Conservation (phyloP, 2,329 filamentous ascomycete genomes). For the Chrysoporthe puriensis region DNA sequence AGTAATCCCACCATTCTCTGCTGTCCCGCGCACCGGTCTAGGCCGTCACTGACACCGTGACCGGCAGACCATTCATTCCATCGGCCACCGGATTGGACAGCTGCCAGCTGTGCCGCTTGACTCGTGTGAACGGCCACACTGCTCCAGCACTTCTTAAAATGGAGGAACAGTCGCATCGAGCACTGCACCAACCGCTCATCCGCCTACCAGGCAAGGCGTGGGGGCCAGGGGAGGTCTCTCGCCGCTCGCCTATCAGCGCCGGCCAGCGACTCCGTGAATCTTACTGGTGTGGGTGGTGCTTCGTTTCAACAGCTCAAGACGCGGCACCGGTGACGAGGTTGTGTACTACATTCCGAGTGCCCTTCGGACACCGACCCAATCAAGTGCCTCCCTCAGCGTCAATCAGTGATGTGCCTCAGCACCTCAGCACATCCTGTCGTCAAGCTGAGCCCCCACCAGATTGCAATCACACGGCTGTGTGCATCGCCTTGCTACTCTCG, state of each 20-base stretch:
- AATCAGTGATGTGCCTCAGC: constrained; percentile 9
- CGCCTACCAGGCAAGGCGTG: neutral
- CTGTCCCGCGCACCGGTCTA: neutral
- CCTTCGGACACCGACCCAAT: constrained; percentile 20
- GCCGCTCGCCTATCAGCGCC: neutral
- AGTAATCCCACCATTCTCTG: neutral
- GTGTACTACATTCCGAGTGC: neutral
- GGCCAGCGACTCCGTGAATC: neutral
- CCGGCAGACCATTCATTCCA: neutral
- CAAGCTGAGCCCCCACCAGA: constrained; percentile 22
- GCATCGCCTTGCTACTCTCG: constrained; percentile 15
- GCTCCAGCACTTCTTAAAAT: neutral
- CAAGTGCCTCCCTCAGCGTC: constrained; percentile 7
- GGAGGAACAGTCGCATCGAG: constrained; percentile 15
- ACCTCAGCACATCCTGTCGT: constrained; percentile 16
- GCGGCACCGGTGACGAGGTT: neutral
- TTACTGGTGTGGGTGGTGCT: neutral
- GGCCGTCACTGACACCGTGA: neutral
- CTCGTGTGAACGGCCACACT: neutral
- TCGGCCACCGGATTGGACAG: neutral
- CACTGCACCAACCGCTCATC: constrained; percentile 1
- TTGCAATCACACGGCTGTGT: constrained; percentile 23
- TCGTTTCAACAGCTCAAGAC: neutral
- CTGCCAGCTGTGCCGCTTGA: neutral
- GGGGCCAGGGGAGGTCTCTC: constrained; percentile 1